phyloP scores from a whole-genome alignment of 352 stramenopile species.

The Pythium biforme region DNA sequence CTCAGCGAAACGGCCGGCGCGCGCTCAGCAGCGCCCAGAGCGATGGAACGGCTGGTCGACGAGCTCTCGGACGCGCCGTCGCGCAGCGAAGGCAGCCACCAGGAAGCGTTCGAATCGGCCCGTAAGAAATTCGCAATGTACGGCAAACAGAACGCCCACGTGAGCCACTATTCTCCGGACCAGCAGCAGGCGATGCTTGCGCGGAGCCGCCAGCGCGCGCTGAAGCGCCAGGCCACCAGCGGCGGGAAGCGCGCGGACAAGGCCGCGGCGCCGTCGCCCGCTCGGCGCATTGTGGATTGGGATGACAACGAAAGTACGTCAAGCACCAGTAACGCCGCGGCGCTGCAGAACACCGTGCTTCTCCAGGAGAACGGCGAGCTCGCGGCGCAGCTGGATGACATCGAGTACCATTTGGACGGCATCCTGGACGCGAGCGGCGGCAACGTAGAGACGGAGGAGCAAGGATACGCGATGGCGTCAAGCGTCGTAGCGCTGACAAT shows the following conservation, averaged over 20 bases:
- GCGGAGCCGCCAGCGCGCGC: constrained; percentile 1
- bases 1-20: neutral
- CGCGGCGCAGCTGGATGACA: constrained; percentile 45
- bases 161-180: constrained; percentile 36
- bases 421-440: constrained; percentile 25
- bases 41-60: constrained; percentile 10
- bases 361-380: constrained; percentile 63
- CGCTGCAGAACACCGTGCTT: constrained; percentile 50
- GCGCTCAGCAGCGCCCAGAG: neutral
- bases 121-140: constrained; percentile 54
- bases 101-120: constrained; percentile 28
- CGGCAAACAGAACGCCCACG: constrained; percentile 41
- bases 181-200: constrained; percentile 7
- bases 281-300: neutral
- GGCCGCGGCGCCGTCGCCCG: neutral
- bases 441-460: constrained; percentile 9
- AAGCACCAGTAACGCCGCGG: neutral
- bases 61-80: neutral
- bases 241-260: too few relatives aligned
- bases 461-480: constrained; percentile 18
- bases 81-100: neutral
- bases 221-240: constrained; percentile 8
- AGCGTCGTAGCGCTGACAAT: constrained; percentile 41
- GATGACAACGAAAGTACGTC: neutral
- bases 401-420: constrained; percentile 61